Evolutionary conservation across 2,329 filamentous ascomycete species (phyloP).

Genomic region (Pseudogymnoascus sp.): DNA sequence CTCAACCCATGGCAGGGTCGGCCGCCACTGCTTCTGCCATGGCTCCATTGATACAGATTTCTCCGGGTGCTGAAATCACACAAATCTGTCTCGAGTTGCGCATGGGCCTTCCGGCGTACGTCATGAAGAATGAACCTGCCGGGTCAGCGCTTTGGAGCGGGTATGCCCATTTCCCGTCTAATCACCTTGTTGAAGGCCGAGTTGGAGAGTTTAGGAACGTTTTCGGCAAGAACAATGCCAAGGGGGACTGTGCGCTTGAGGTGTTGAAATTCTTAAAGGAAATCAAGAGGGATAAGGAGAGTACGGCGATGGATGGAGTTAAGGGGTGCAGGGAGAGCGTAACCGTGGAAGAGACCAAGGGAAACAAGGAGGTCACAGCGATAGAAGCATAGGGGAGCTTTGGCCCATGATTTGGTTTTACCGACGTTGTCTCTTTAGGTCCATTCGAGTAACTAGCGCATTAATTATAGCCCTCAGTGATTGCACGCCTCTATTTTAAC

Average conservation of each 20-base stretch:
- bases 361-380: neutral
- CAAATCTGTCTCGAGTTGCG: constrained; percentile 21
- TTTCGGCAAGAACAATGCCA: constrained; percentile 40
- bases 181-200: constrained; percentile 15
- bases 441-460: too few relatives aligned
- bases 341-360: neutral
- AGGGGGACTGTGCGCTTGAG: constrained; percentile 36
- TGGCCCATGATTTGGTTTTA: too few relatives aligned
- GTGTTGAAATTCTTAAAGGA: constrained; percentile 31
- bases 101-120: constrained; percentile 21
- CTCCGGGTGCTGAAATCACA: constrained; percentile 6
- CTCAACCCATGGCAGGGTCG: neutral
- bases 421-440: too few relatives aligned
- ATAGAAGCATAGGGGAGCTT: neutral
- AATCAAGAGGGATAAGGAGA: constrained; percentile 20
- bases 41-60: neutral
- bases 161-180: constrained; percentile 23
- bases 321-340: neutral
- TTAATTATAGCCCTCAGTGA: too few relatives aligned
- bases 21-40: neutral
- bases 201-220: constrained; percentile 30
- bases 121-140: constrained; percentile 14
- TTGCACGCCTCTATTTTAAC: too few relatives aligned
- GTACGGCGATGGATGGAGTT: constrained; percentile 11
- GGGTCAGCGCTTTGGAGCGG: constrained; percentile 19